Evolutionary conservation across 805 yeast species (phyloP).

Genomic region (Wickerhamomyces mucosus): DNA sequence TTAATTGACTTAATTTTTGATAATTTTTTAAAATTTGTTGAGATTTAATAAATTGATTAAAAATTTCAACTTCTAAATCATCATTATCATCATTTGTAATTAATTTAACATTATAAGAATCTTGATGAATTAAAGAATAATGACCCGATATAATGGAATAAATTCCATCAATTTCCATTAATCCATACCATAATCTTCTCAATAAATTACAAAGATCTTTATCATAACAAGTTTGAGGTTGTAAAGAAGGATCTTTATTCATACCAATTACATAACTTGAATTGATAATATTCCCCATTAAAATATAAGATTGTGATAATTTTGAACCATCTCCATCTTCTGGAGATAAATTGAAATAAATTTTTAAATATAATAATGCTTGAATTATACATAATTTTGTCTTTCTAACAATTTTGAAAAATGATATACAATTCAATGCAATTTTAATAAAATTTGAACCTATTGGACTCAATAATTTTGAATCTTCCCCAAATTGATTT

Average conservation of each 20-base stretch:
- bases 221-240: slow-evolving; percentile 11
- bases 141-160: slow-evolving; percentile 16
- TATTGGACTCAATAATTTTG: slow-evolving; percentile 27
- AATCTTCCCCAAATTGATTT: slow-evolving; percentile 14
- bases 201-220: slow-evolving; percentile 12
- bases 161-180: slow-evolving; percentile 16
- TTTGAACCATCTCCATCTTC: slow-evolving; percentile 41
- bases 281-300: slow-evolving; percentile 30
- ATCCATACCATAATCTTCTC: slow-evolving; percentile 18
- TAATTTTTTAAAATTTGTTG: slow-evolving; percentile 12
- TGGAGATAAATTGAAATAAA: slow-evolving; percentile 34
- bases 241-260: slow-evolving; percentile 35
- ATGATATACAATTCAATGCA: slow-evolving; percentile 30
- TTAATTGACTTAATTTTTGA: slow-evolving; percentile 10
- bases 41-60: slow-evolving; percentile 9
- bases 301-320: slow-evolving; percentile 29
- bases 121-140: slow-evolving; percentile 13
- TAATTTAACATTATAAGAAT: slow-evolving; percentile 10
- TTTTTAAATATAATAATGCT: slow-evolving; percentile 29
- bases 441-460: slow-evolving; percentile 26
- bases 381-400: slow-evolving; percentile 34
- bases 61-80: slow-evolving; percentile 8
- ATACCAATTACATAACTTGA: slow-evolving; percentile 37
- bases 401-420: slow-evolving; percentile 29
- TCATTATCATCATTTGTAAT: slow-evolving; percentile 6